Evolutionary conservation across 2,329 filamentous ascomycete genomes (phyloP).

Genomic region (Diaporthe citrichinensis): DNA sequence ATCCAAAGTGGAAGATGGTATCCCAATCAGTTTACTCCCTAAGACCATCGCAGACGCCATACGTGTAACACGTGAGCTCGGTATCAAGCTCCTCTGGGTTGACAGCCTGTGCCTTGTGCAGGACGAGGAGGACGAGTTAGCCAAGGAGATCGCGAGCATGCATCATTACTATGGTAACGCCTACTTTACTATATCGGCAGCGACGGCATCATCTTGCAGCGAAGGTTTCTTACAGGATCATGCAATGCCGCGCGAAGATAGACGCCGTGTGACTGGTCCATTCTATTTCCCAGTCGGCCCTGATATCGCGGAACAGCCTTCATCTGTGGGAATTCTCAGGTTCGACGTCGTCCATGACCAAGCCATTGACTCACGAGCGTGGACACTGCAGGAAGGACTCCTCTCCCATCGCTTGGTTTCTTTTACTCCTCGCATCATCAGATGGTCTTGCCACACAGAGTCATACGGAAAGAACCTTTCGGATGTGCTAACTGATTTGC

Average conservation of each 20-base stretch:
- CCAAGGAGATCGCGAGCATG: background rate
- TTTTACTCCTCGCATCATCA: background rate
- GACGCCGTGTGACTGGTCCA: background rate
- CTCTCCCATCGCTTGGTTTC: background rate
- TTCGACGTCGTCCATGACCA: background rate
- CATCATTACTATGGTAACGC: background rate
- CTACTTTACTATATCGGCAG: background rate
- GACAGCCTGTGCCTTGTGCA: constrained; percentile 1
- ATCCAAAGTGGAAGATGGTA: background rate
- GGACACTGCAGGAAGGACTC: background rate
- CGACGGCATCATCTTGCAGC: background rate
- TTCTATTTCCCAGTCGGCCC: background rate
- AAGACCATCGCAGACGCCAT: background rate
- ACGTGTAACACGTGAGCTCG: background rate
- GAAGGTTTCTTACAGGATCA: background rate
- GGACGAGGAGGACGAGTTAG: background rate
- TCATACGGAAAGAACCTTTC: background rate
- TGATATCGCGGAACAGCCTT: background rate
- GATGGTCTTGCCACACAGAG: background rate
- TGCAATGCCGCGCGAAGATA: background rate
- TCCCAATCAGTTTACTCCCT: background rate
- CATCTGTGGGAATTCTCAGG: background rate
- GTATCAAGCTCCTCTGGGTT: background rate
- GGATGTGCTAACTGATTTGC: background rate
- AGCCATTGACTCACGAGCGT: background rate